Conservation (phyloP, 2,329 filamentous ascomycete genomes). For the Diaporthe nobilis region DNA sequence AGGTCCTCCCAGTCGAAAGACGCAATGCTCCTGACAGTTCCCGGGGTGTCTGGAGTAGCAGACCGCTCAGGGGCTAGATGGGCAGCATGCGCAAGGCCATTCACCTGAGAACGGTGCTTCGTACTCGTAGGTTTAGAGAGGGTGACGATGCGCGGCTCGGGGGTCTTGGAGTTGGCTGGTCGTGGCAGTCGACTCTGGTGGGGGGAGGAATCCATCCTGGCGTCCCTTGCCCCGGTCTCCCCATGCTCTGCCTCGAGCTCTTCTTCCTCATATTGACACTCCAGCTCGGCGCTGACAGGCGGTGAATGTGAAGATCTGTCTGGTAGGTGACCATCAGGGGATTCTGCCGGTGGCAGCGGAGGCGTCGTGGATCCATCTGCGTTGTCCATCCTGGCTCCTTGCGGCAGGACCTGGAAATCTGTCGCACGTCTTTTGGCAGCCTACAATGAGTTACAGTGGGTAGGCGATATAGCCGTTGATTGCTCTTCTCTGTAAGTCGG, state of each 20-base stretch:
- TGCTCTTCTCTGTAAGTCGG: background rate
- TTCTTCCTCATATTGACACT: conserved; percentile 2
- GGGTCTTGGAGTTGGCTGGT: conserved; percentile 32
- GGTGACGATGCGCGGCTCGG: conserved; percentile 39
- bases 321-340: conserved; percentile 5
- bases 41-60: conserved; percentile 61
- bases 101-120: conserved; percentile 51
- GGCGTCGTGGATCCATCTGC: conserved; percentile 39
- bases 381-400: conserved; percentile 33
- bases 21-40: conserved; percentile 56
- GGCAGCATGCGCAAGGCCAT: conserved; percentile 63
- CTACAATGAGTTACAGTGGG: background rate
- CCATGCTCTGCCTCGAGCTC: background rate
- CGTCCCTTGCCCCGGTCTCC: conserved; percentile 14
- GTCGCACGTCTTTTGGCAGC: background rate
- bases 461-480: background rate
- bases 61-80: conserved; percentile 64
- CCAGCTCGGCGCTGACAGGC: conserved; percentile 8
- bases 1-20: conserved; percentile 85
- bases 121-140: conserved; percentile 44
- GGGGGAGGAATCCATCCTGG: conserved; percentile 38
- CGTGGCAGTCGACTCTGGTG: conserved; percentile 44
- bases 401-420: background rate
- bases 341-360: conserved; percentile 39
- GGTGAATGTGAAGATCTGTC: background rate